phyloP scores from a whole-genome alignment of 1,284 basidiomycete species.

The Ustilago cynodontis region DNA sequence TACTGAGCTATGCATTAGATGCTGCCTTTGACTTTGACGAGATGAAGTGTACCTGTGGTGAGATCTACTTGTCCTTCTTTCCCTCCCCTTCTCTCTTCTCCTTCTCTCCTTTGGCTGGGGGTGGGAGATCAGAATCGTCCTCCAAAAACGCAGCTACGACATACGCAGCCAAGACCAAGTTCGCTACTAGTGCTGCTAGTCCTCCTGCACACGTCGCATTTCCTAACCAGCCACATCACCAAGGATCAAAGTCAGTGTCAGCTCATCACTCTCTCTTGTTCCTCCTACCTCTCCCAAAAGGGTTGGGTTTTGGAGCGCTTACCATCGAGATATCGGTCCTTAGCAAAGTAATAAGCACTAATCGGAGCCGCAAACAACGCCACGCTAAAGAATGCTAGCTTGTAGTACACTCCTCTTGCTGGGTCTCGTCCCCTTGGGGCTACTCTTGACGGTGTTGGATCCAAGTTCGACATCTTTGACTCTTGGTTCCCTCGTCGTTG shows the following conservation, averaged over 20 bases:
- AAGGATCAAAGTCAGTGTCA: too few relatives aligned
- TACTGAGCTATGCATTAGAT: background rate
- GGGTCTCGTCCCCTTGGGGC: slow-evolving; percentile 56
- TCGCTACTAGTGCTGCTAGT: slow-evolving; percentile 66
- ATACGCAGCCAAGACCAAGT: slow-evolving; percentile 66
- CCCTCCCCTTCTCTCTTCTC: background rate
- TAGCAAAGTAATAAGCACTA: slow-evolving; percentile 61
- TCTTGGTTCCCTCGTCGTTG: too few relatives aligned
- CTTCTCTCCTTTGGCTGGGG: background rate
- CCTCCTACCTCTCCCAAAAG: too few relatives aligned
- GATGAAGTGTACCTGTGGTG: too few relatives aligned
- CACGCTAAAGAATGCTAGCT: slow-evolving; percentile 64
- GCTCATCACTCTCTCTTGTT: too few relatives aligned
- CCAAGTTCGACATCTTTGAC: slow-evolving; percentile 33
- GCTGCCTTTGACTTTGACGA: too few relatives aligned
- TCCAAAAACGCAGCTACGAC: slow-evolving; percentile 66
- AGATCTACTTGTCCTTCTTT: slow-evolving; percentile 32
- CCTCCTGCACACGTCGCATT: slow-evolving; percentile 68
- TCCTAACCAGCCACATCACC: too few relatives aligned
- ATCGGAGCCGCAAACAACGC: slow-evolving; percentile 65
- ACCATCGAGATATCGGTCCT: slow-evolving; percentile 60
- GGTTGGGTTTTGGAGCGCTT: slow-evolving; percentile 15
- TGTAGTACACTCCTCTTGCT: slow-evolving; percentile 63
- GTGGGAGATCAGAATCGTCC: slow-evolving; percentile 40
- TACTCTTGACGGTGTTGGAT: slow-evolving; percentile 53